Base-by-base conservation (phyloP, 2,329 filamentous ascomycete species). In the Alternaria panax region DNA sequence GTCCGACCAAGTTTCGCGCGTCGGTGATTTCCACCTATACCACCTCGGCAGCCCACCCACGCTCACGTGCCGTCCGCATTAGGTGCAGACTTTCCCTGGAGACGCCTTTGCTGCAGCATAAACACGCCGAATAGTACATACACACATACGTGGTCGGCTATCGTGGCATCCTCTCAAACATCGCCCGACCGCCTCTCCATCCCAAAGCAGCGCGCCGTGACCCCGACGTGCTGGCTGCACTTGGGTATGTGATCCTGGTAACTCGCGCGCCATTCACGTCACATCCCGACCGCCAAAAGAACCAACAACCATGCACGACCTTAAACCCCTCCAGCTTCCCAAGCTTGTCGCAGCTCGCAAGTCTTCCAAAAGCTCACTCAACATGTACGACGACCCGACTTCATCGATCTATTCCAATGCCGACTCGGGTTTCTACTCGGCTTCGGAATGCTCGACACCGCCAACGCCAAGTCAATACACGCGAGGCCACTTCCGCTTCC, bases 361-460 rank as follows among this genome's bases (percentile, higher is more conserved):
- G 57, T 72, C 74, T 8, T 75, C 75, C 27, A 77, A 74, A 51
- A 68, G 65, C 58, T 75, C 74, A 9, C 62, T 75, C 64, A 74
- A 72, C 58, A 73, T 76, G 74, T 62, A 68, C 42, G 57, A 69
- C 52, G 72, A 77, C 12, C 73, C 69, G 20, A 67, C 74, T 30
- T 65, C 66, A 5, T 78, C 75, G 5, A 62, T 78, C 27, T 71
- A 73, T 57, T 75, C 75, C 30, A 75, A 64, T 57, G 65, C 73
- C 57, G 74, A 77, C 55, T 78, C 77, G 60, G 73, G 73, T 20
- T 76, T 77, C 64, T 77, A 75, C 66, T 88, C 85, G 18, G 83
- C 83, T 11, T 92, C 90, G 20, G 90, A 91, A 67, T 82, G 88
- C 66, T 86, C 87, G 12, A 89, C 90, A 20, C 90, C 90, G 51